Conservation (phyloP, 140 eudicot species). For the Senecio squalidus region DNA sequence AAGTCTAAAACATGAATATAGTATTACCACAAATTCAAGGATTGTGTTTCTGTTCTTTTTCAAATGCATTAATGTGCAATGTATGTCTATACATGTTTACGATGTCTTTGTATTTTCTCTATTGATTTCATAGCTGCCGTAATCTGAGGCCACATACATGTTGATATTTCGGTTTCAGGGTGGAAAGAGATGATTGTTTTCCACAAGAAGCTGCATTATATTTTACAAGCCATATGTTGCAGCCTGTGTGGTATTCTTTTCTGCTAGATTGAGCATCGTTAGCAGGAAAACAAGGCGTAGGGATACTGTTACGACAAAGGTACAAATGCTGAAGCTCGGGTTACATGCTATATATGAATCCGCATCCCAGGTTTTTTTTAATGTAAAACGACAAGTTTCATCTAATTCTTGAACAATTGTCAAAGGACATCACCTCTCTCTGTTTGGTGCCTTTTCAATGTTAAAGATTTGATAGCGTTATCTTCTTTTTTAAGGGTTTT, state of each 20-base stretch:
- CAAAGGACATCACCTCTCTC: not conserved
- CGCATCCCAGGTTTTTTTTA: constrained; percentile 8
- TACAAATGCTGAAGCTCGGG: constrained; percentile 14
- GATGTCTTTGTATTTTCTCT: not conserved
- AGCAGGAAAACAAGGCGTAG: constrained; percentile 1
- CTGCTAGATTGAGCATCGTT: constrained; percentile 7
- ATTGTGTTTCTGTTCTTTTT: not conserved
- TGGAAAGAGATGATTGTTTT: constrained; percentile 32
- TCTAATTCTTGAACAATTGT: constrained; percentile 22
- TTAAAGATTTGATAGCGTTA: constrained; percentile 7
- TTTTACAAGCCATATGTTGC: constrained; percentile 4
- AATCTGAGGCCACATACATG: not conserved
- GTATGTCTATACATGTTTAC: not conserved
- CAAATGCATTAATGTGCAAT: not conserved
- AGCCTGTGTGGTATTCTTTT: constrained; percentile 8
- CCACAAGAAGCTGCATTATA: constrained; percentile 7
- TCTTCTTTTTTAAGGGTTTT: not conserved
- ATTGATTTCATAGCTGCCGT: not conserved
- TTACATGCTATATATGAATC: constrained; percentile 21
- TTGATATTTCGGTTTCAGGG: constrained; percentile 16
- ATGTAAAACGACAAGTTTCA: constrained; percentile 28
- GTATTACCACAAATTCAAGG: not conserved
- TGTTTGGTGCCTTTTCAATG: constrained; percentile 10
- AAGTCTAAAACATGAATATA: too few species aligned
- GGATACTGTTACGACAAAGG: constrained; percentile 9